A percentile compares a stretch with the other conserved stretches of the same genome.
Conservation (phyloP, 495 filamentous ascomycete genomes). For the Talaromyces nanjingensis region DNA sequence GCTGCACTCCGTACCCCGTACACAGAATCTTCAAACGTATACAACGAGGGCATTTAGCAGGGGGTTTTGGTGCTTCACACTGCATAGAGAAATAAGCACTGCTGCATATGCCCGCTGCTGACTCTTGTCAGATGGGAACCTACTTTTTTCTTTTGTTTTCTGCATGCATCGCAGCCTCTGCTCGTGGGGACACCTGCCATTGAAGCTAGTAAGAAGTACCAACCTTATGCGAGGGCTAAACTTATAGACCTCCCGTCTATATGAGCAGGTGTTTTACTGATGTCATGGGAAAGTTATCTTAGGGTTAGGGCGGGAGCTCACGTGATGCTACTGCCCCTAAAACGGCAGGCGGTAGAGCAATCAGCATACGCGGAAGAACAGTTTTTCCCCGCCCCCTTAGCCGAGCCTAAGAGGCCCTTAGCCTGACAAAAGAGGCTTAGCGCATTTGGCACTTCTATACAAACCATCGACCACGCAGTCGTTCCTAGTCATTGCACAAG, state of each 20-base stretch:
- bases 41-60: background rate
- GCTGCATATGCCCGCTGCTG: background rate
- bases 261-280: background rate
- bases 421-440: background rate
- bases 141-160: slow-evolving; percentile 1
- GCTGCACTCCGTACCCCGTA: background rate
- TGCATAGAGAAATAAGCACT: background rate
- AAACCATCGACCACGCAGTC: background rate
- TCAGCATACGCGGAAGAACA: background rate
- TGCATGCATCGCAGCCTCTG: slow-evolving; percentile 3
- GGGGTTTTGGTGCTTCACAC: background rate
- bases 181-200: background rate
- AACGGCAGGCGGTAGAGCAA: background rate
- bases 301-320: background rate
- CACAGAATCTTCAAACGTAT: background rate
- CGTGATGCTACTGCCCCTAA: background rate
- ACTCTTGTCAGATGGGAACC: background rate
- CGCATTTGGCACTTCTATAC: background rate
- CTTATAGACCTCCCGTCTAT: background rate
- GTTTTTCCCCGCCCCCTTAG: slow-evolving; percentile 1
- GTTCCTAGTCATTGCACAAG: background rate
- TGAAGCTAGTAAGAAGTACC: background rate
- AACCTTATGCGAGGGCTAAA: background rate
- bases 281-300: background rate
- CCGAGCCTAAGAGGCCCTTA: background rate